A percentile compares a stretch with the other conserved stretches of the same genome.
phyloP scores from a whole-genome alignment of 1,284 basidiomycete species.

The Cystobasidium sp. region DNA sequence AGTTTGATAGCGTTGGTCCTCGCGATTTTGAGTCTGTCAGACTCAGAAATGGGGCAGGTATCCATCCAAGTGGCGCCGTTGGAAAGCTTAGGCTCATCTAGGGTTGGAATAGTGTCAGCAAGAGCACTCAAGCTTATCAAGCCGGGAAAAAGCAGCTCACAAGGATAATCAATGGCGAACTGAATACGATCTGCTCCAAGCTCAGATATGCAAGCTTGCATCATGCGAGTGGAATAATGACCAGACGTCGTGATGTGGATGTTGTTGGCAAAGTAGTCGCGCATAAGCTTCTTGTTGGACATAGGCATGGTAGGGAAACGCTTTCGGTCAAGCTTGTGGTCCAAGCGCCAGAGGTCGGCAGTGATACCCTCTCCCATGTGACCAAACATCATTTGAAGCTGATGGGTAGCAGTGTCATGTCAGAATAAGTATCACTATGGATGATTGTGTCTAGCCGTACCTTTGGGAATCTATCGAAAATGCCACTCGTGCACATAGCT shows the following conservation, averaged over 20 bases:
- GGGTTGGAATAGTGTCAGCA: background rate
- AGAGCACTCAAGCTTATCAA: background rate
- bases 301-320: constrained; percentile 41
- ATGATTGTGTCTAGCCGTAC: background rate
- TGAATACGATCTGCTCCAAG: constrained; percentile 33
- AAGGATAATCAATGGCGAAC: constrained; percentile 41
- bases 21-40: constrained; percentile 35
- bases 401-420: background rate
- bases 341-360: constrained; percentile 34
- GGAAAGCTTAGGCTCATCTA: constrained; percentile 32
- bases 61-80: constrained; percentile 41
- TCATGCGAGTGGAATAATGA: constrained; percentile 35
- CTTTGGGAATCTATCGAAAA: constrained; percentile 42
- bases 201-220: constrained; percentile 33
- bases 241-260: constrained; percentile 41
- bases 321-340: constrained; percentile 40
- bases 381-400: constrained; percentile 43
- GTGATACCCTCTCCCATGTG: constrained; percentile 40
- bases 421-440: background rate
- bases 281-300: constrained; percentile 31
- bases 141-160: background rate
- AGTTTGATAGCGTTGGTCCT: constrained; percentile 40
- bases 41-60: constrained; percentile 27
- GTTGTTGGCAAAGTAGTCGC: constrained; percentile 39
- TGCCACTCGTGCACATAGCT: constrained; percentile 33